Base-by-base conservation (phyloP, 805 yeast species). In the Starmerella floris region DNA sequence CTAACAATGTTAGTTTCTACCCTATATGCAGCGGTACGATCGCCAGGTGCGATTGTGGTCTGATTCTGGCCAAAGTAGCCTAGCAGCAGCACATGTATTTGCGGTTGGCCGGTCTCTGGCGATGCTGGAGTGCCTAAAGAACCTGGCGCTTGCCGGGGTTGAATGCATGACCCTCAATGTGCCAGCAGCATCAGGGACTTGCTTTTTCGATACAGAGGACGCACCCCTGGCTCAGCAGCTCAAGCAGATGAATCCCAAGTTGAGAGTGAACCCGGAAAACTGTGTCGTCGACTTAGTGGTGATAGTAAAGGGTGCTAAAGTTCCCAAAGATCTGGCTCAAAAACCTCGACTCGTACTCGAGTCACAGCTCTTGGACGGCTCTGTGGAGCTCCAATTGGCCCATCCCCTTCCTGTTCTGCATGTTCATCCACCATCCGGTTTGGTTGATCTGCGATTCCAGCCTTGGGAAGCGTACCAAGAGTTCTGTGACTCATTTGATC, bases 31-130 rank as follows among this genome's bases (percentile, higher is more conserved):
- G 33, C 76, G 76, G 47, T 85, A 83, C 56, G 95, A 87, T 59
- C 69, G 98, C 30, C 97, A 88, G 57, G 63, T 88, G 45, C 70
- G 96, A 30, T 63, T 88, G 15, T 88, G 97, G 97, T 85, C 83
- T 1, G 54, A 70, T 0, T 59, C 68, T 10, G 98, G 96, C 3
- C 98, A 88, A 55, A 45, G 58, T 3, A 63, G 66, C 5, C 64
- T 88, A 16, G 73, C 73, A 26, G 53, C 56, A 2, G 65, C 87
- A 0, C 75, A 70, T 42, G 67, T 85, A 3, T 72, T 84, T 42
- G 58, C 84, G 2, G 52, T 84, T 2, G 73, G 74, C 35, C 75
- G 76, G 4, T 65, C 74, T 1, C 54, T 76, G 0, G 65, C 77
- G 0, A 30, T 49, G 10, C 27, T 41, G 3, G 98, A 88, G 59